A percentile compares a stretch with the other conserved stretches of the same genome.
phyloP scores from a whole-genome alignment of 345 rosid genomes.

The Euphorbia lathyris region DNA sequence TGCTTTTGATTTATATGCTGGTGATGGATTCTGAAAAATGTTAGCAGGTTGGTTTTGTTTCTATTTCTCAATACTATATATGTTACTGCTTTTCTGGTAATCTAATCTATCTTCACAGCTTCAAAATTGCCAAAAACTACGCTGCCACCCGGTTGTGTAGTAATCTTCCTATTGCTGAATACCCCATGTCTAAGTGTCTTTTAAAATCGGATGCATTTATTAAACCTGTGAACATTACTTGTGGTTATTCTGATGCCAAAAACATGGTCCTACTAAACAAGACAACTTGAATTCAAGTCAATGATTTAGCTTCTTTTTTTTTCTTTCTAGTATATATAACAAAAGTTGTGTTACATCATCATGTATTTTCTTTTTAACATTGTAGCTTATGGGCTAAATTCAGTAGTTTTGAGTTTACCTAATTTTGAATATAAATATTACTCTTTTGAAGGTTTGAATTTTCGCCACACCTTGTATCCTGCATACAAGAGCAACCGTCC shows the following conservation, averaged over 20 bases:
- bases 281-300: neutral
- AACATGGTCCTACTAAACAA: neutral
- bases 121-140: neutral
- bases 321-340: neutral
- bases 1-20: neutral
- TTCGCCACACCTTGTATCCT: conserved; percentile 83
- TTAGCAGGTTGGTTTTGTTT: neutral
- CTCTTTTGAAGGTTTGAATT: conserved; percentile 60
- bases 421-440: conserved; percentile 2
- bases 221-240: neutral
- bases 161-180: neutral
- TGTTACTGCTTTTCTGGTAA: neutral
- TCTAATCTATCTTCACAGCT: neutral
- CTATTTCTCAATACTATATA: neutral
- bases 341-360: neutral
- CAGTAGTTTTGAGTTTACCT: conserved; percentile 1
- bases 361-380: neutral
- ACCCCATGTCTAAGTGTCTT: neutral
- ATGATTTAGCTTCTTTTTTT: neutral
- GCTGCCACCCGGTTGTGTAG: neutral
- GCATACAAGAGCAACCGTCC: conserved; percentile 89
- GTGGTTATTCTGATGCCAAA: neutral
- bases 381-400: neutral
- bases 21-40: neutral
- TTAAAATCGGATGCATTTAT: neutral